Base-by-base conservation (phyloP, 2,329 filamentous ascomycete genomes). In the Uncinocarpus reesii region DNA sequence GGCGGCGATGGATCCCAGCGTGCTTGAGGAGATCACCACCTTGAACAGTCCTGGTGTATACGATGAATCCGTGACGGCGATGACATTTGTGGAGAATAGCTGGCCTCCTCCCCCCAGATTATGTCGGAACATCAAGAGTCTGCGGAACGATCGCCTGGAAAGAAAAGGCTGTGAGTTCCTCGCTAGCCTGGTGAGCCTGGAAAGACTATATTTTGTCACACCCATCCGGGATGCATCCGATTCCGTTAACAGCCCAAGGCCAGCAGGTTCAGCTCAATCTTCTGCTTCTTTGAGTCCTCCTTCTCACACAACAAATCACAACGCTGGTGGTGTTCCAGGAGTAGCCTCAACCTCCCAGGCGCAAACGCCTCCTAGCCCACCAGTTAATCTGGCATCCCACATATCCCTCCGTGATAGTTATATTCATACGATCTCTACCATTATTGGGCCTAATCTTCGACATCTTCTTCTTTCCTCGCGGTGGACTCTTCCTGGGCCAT, bases 381-480 rank as follows among this genome's bases (percentile, higher is more conserved):
- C 41, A n/a, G 26, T 21, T 15, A 47, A 31, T 38, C 36, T 42
- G 32, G 46, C 48, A 59, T 53, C 58, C 31, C 48, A 57, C 4
- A 47, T 53, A n/a, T 55, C 60, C 56, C 60, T 71, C 10, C 60
- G 67, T 31, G 60, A 71, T 41, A 5, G 35, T 4, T 44, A 53
- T 48, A 65, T 68, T 11, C 78, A 75, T 56, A 68, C 64, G 29
- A 70, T 81, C 49, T 69, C 73, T 16, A 60, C 64, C 1, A 65
- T 72, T 34, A 75, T 80, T 53, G 74, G 73, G 32, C 53, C 65
- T 18, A 73, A 66, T 1, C 60, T 82, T 34, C 71, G 70, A 36
- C 75, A 79, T 54, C 69, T 82, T 4, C 69, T 81, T 2, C 69
- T 82, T 3, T 70, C 71, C 2, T 71, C 78, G 28, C 66, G 71